Conservation (phyloP, 768 basidiomycete species). For the Termitomyces sp. region DNA sequence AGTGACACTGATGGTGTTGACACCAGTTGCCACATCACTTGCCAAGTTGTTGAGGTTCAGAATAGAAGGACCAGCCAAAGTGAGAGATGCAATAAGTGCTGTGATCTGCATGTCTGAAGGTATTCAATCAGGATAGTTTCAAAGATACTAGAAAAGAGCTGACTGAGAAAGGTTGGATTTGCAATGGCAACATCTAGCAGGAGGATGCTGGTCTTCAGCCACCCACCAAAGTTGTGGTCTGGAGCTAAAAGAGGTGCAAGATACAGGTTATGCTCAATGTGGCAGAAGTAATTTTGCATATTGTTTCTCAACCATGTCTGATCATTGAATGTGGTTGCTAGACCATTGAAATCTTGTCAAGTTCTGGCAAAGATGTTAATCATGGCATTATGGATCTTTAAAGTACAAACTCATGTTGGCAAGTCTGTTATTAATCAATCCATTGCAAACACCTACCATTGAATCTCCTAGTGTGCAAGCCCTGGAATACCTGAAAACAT, state of each 20-base stretch:
- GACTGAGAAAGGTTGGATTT: constrained; percentile 21
- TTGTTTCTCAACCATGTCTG: constrained; percentile 21
- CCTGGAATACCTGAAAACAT: too few relatives aligned
- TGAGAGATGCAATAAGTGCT: constrained; percentile 17
- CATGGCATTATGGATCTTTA: constrained; percentile 24
- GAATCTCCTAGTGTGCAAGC: too few relatives aligned
- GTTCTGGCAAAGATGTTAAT: constrained; percentile 24
- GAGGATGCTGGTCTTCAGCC: constrained; percentile 22
- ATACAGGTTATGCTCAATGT: constrained; percentile 23
- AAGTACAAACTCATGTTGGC: not conserved
- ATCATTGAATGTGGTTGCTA: constrained; percentile 22
- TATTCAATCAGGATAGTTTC: not conserved
- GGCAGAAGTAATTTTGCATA: too few relatives aligned
- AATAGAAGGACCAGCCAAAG: constrained; percentile 11
- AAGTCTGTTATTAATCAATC: not conserved
- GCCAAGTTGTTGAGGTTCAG: constrained; percentile 20
- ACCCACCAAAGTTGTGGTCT: constrained; percentile 26
- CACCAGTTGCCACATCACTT: constrained; percentile 17
- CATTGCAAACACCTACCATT: too few relatives aligned
- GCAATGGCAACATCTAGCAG: constrained; percentile 16
- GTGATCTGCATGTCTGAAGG: constrained; percentile 19
- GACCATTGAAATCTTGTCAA: constrained; percentile 19
- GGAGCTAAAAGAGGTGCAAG: constrained; percentile 6
- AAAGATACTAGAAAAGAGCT: not conserved
- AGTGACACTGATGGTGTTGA: constrained; percentile 18